These are phyloP conservation scores for Diaporthe batatas DNA, from an alignment of 2,329 filamentous ascomycete genomes.

Conservation along the genomic window DNA sequence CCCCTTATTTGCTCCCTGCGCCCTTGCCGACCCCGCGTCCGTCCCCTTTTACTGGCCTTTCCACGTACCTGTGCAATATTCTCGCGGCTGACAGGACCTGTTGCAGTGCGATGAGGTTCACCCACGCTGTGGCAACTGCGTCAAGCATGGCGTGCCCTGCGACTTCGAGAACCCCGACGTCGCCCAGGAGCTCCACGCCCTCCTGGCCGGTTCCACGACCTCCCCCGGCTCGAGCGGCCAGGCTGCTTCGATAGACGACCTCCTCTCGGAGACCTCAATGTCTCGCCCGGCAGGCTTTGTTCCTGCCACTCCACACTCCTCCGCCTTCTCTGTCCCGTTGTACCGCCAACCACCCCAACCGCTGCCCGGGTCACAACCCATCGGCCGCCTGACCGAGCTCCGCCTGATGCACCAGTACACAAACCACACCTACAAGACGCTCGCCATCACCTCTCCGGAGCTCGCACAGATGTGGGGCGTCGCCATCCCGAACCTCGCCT, in stretches of 20 bases:
- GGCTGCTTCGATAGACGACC: constrained; percentile 35
- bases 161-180: constrained; percentile 71
- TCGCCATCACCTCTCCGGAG: constrained; percentile 65
- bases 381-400: constrained; percentile 68
- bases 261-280: constrained; percentile 22
- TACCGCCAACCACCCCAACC: constrained; percentile 54
- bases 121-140: constrained; percentile 74
- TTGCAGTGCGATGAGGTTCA: constrained; percentile 74
- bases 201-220: constrained; percentile 45
- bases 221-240: constrained; percentile 36
- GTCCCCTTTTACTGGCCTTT: constrained; percentile 1
- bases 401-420: constrained; percentile 76
- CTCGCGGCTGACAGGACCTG: background rate
- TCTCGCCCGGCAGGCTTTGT: constrained; percentile 37
- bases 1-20: background rate
- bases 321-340: constrained; percentile 51
- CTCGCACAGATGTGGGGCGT: constrained; percentile 71
- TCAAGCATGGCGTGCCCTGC: constrained; percentile 75
- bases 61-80: constrained; percentile 2
- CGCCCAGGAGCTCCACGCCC: constrained; percentile 58
- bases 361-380: constrained; percentile 53
- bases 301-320: constrained; percentile 25
- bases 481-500: constrained; percentile 72
- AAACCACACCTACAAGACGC: constrained; percentile 70
- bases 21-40: background rate